A percentile compares a stretch with the other conserved stretches of the same genome.
Conservation (phyloP, 2,329 filamentous ascomycete genomes). For the Cadophora sp. region DNA sequence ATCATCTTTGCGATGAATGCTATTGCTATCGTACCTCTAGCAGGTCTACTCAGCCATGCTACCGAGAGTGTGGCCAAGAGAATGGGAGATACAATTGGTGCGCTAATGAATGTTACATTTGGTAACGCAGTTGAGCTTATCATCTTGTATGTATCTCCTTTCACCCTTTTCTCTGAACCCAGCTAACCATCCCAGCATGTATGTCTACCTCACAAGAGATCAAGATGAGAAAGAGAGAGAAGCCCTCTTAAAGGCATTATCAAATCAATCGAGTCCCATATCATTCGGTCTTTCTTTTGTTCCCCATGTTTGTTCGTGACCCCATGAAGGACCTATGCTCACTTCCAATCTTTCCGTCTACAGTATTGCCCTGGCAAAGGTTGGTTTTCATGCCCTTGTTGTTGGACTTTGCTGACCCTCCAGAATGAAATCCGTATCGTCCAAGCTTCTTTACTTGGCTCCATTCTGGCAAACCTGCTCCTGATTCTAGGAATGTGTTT, state of each 20-base stretch:
- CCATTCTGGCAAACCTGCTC: slow-evolving; percentile 86
- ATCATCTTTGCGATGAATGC: slow-evolving; percentile 77
- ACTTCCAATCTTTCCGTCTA: slow-evolving; percentile 43
- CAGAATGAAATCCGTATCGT: slow-evolving; percentile 87
- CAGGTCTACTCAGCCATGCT: slow-evolving; percentile 73
- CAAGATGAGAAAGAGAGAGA: slow-evolving; percentile 55
- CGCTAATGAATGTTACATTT: slow-evolving; percentile 56
- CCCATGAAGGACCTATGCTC: slow-evolving; percentile 44
- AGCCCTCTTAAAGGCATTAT: slow-evolving; percentile 50
- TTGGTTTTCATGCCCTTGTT: slow-evolving; percentile 39
- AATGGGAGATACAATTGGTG: slow-evolving; percentile 70
- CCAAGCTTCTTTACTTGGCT: slow-evolving; percentile 87
- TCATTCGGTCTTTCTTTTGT: slow-evolving; percentile 42
- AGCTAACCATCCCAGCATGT: slow-evolving; percentile 39
- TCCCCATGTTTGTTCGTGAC: slow-evolving; percentile 34
- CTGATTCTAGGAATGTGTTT: slow-evolving; percentile 94
- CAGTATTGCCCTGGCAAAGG: slow-evolving; percentile 79
- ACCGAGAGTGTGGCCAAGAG: slow-evolving; percentile 77
- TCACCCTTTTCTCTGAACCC: slow-evolving; percentile 28
- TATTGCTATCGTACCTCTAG: slow-evolving; percentile 76
- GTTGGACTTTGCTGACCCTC: slow-evolving; percentile 36
- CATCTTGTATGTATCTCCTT: slow-evolving; percentile 57
- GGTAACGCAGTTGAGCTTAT: slow-evolving; percentile 64
- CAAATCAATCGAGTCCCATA: slow-evolving; percentile 54
- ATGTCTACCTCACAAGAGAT: slow-evolving; percentile 66